Evolutionary conservation across 2,329 filamentous ascomycete species (phyloP).

Genomic region (Fusarium domesticum): DNA sequence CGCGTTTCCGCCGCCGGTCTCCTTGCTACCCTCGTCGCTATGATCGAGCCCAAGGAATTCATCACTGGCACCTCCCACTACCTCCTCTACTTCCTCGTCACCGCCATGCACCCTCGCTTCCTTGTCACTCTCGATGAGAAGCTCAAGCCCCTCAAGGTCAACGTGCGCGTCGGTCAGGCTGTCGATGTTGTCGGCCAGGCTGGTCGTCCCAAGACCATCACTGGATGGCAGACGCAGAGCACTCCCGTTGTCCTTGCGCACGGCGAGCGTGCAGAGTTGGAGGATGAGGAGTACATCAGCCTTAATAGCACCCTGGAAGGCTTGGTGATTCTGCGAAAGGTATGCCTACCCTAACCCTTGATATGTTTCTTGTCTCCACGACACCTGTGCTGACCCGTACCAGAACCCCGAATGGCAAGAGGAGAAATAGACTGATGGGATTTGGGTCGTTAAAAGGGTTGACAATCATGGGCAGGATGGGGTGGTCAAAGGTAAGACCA

Average conservation of each 20-base stretch:
- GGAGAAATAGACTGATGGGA: conserved; percentile 33
- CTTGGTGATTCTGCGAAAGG: conserved; percentile 94
- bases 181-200: conserved; percentile 98
- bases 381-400: too few relatives aligned
- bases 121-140: conserved; percentile 94
- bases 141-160: conserved; percentile 88
- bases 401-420: conserved; percentile 43
- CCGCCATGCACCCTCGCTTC: conserved; percentile 95
- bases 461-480: conserved; percentile 11
- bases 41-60: conserved; percentile 93
- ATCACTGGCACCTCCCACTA: conserved; percentile 72
- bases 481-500: conserved; percentile 18
- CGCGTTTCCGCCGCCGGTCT: conserved; percentile 86
- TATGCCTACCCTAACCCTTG: conserved; percentile 47
- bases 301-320: conserved; percentile 90
- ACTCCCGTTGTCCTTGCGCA: conserved; percentile 95
- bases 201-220: conserved; percentile 96
- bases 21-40: conserved; percentile 82
- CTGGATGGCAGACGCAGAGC: conserved; percentile 98
- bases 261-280: conserved; percentile 91
- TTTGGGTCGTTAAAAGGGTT: not conserved
- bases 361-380: too few relatives aligned
- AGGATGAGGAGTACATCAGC: conserved; percentile 96
- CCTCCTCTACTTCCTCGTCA: conserved; percentile 94
- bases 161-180: conserved; percentile 94